Conservation (phyloP, 441 rosid species). For the Pelargonium fulgidum region DNA sequence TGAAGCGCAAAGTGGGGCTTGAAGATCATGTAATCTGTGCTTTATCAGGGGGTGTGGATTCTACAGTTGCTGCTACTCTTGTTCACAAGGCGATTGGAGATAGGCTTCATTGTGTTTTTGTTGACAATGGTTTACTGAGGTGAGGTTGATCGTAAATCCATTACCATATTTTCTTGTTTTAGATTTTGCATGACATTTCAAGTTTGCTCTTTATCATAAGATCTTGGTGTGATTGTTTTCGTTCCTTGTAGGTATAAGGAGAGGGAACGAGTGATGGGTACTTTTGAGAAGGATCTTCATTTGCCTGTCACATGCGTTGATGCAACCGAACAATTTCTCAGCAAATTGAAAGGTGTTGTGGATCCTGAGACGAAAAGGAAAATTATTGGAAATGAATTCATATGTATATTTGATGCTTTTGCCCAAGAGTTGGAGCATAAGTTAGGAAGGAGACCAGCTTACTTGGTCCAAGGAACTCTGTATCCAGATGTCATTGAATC, state of each 20-base stretch:
- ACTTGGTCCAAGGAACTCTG: conserved; percentile 84
- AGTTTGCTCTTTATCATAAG: too few relatives aligned
- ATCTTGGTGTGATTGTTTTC: conserved; percentile 2
- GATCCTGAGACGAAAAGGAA: conserved; percentile 89
- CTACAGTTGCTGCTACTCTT: conserved; percentile 90
- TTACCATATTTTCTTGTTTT: neutral
- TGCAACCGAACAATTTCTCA: conserved; percentile 63
- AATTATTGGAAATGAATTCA: conserved; percentile 86
- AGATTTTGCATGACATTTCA: neutral
- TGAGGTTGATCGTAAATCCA: conserved; percentile 13
- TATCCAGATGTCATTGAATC: conserved; percentile 96
- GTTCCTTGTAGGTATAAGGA: conserved; percentile 58
- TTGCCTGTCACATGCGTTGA: conserved; percentile 80
- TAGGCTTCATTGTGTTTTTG: conserved; percentile 85
- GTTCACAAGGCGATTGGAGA: conserved; percentile 91
- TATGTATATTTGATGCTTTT: conserved; percentile 64
- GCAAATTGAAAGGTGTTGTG: conserved; percentile 72
- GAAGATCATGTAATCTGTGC: conserved; percentile 89
- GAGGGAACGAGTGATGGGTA: conserved; percentile 80
- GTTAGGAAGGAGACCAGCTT: conserved; percentile 66
- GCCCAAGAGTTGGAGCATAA: conserved; percentile 67
- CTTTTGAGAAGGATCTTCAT: conserved; percentile 78
- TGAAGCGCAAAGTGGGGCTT: conserved; percentile 50
- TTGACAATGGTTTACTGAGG: conserved; percentile 90
- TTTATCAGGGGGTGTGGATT: conserved; percentile 85